Evolutionary conservation across 139 green algal genomes (phyloP).

Genomic region (Tetraselmis striata): DNA sequence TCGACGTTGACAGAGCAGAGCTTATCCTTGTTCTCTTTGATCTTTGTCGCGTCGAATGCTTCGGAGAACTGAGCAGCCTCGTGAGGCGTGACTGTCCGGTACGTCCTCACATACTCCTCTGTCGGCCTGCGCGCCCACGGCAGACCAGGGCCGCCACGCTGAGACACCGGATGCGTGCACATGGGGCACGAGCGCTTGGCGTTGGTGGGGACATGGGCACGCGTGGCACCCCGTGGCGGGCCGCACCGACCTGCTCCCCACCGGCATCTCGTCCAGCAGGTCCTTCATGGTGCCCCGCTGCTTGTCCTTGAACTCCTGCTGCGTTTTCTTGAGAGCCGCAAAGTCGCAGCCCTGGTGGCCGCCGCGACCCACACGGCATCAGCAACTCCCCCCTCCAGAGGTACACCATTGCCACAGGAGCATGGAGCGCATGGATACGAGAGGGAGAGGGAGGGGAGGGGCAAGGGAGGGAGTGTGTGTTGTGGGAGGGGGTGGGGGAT

Average conservation of each 20-base stretch:
- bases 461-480: too few relatives aligned
- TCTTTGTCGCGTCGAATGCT: background rate
- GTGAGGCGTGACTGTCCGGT: background rate
- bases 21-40: background rate
- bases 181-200: too few relatives aligned
- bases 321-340: background rate
- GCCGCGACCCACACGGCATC: background rate
- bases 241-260: background rate
- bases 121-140: too few relatives aligned
- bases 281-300: background rate
- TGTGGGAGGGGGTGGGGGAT: too few relatives aligned
- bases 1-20: background rate
- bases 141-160: too few relatives aligned
- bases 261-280: background rate
- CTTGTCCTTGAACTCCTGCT: background rate
- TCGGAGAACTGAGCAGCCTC: background rate
- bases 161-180: too few relatives aligned
- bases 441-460: too few relatives aligned
- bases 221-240: too few relatives aligned
- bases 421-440: too few relatives aligned
- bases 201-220: too few relatives aligned
- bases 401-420: too few relatives aligned
- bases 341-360: background rate
- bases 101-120: background rate
- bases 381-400: too few relatives aligned